Base-by-base conservation (phyloP, 768 basidiomycete genomes). In the Xerocomus spinulosus region DNA sequence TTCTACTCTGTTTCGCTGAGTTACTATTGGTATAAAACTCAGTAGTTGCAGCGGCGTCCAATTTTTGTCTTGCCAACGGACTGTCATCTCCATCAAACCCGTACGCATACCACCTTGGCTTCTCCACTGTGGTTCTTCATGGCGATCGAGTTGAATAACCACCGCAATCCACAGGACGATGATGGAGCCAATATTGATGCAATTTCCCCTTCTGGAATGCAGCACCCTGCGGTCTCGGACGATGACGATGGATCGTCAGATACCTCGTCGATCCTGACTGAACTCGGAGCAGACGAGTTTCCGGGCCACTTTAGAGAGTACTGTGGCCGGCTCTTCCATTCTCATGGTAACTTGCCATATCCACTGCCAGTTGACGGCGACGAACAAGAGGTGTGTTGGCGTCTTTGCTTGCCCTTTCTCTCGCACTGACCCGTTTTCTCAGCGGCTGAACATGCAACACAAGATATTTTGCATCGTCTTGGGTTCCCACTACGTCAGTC, bases 321-420 rank as follows among this genome's bases (percentile, higher is more conserved):
- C 7, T 70, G 73, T 54, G 79, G 74, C 26, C 75, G 84, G 30
- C 79, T 87, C 63, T 89, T 82, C 68, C 81, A 82, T 71, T 82
- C 83, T 57, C 77, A 80, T 70, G 68, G 70, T 66, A 67, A 57
- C 53, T 75, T 78, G 37, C 82, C 81, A 41, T 91, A 90, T 61
- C 81, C 82, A 12, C 69, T 91, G 40, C 88, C 88, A 36, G 81
- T 82, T 5, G 87, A 91, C 63, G 73, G 76, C 15, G 71, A 70
- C 5, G 88, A 91, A 64, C 82, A 83, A 61, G 68, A 76, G 64
- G 88, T 89, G 62, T 29, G 76, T 68, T 25, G 20, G 37, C 30
- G 12, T 36, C 29, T 9, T 10, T 26, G n/a, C n/a, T n/a, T n/a
- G n/a, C n/a, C 23, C 18, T 18, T 47, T 24, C 14, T 38, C 21